A percentile compares a stretch with the other conserved stretches of the same genome.
Conservation (phyloP, 2,329 filamentous ascomycete genomes). For the Fusarium coffeatum region DNA sequence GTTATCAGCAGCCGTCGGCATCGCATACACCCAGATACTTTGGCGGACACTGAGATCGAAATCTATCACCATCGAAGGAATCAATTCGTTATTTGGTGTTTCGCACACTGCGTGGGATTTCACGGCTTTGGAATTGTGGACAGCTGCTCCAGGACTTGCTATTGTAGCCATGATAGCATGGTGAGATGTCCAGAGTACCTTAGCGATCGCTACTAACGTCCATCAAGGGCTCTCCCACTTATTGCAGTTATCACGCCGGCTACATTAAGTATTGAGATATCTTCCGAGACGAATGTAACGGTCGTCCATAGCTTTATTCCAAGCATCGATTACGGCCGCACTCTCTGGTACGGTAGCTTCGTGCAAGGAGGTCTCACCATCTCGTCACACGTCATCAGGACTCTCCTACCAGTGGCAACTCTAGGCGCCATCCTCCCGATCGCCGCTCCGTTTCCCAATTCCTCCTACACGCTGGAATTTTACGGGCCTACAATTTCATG, state of each 20-base stretch:
- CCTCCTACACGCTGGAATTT: constrained; percentile 4
- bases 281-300: neutral
- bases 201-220: neutral
- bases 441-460: constrained; percentile 12
- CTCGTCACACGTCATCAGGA: neutral
- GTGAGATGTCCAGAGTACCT: neutral
- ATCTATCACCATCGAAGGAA: neutral
- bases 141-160: neutral
- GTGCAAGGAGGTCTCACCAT: neutral
- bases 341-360: neutral
- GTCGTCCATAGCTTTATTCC: neutral
- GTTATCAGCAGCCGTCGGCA: constrained; percentile 1
- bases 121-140: constrained; percentile 2
- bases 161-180: neutral
- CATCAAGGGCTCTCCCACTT: neutral
- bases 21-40: constrained; percentile 20
- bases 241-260: constrained; percentile 17
- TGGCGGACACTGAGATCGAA: constrained; percentile 4
- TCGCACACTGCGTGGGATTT: constrained; percentile 9
- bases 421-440: neutral
- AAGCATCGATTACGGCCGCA: neutral
- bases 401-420: neutral
- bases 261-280: neutral
- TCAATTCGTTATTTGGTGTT: constrained; percentile 4
- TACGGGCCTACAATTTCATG: constrained; percentile 12